Conservation (phyloP, 2,329 filamentous ascomycete species). For the Neofusicoccum cordaticola region DNA sequence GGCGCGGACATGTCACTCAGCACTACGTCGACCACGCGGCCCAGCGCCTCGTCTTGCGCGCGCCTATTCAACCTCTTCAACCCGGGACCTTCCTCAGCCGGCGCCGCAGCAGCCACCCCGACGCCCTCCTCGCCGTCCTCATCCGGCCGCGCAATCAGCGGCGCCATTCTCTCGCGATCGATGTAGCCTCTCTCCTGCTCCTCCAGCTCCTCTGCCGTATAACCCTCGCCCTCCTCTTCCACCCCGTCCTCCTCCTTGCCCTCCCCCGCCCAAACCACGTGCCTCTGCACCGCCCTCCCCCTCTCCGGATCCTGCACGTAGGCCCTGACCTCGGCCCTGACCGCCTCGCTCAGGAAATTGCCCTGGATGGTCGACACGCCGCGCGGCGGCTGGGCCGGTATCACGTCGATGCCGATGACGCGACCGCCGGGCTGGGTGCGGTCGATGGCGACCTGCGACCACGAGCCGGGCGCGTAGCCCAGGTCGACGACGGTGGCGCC, state of each 20-base stretch:
- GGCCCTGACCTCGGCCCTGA: constrained; percentile 73
- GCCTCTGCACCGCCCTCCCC: constrained; percentile 49
- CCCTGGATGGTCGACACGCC: constrained; percentile 96
- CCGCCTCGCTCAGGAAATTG: constrained; percentile 74
- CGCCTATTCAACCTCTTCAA: constrained; percentile 30
- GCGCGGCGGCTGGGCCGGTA: constrained; percentile 84
- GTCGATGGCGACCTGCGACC: constrained; percentile 76
- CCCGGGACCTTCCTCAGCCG: neutral
- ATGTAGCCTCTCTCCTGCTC: constrained; percentile 58
- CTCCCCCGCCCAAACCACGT: constrained; percentile 21
- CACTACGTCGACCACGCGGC: constrained; percentile 79
- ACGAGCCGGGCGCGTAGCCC: constrained; percentile 71
- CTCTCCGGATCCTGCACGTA: constrained; percentile 67
- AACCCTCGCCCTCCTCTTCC: constrained; percentile 32
- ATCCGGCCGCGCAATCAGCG: constrained; percentile 25
- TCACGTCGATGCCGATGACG: constrained; percentile 88
- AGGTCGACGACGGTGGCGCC: constrained; percentile 89
- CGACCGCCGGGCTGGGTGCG: constrained; percentile 72
- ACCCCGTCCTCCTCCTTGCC: constrained; percentile 35
- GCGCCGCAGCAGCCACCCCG: neutral
- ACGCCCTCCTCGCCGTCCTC: constrained; percentile 22
- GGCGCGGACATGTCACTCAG: constrained; percentile 99
- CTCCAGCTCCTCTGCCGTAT: constrained; percentile 32
- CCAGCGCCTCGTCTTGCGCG: constrained; percentile 40
- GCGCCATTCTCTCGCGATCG: constrained; percentile 58